Evolutionary conservation across 768 basidiomycete genomes (phyloP), one percentile per base, ranked within the genome.

Genomic region (Termitomyces bulborhizus): DNA sequence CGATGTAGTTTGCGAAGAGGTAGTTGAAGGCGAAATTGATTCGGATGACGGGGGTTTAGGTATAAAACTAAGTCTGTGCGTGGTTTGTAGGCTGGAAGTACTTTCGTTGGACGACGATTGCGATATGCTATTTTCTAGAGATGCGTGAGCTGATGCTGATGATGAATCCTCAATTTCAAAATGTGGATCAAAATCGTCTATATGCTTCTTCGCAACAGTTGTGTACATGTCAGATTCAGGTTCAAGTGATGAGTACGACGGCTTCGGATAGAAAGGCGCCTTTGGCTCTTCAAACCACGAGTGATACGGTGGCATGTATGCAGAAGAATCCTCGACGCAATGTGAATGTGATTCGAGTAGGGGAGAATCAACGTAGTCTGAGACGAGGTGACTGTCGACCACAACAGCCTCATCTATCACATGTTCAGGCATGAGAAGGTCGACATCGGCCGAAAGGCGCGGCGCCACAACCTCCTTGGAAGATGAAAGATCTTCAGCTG

Each of bases 211-310:
- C 1, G 51, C 27, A 37, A 59, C 48, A 51, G 37, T 29, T 11
- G 58, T 59, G 31, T 31, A 57, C 24, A 52, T 16, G 15, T 57
- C 59, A 13, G 44, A 46, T n/a, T 55, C 56, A 32, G 41, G 21
- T 7, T 48, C 43, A 37, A 37, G 6, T n/a, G 42, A 18, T 7
- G 15, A 18, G 39, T 29, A 16, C 11, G 21, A n/a, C 27, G 43
- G 16, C 7, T 55, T 50, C 6, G 27, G n/a, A 32, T 34, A 42
- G 18, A 50, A 41, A 8, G 40, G 36, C 12, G 21, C 26, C 18
- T 15, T 16, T 16, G 31, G 21, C 9, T 53, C 46, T 44, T 53
- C 21, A 21, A 52, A 57, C 53, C 59, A 60, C 3, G 59, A 50
- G 18, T 57, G 56, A 24, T 53, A 34, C 24, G 43, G 45, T 4